These are phyloP conservation scores for Leishmania braziliensis DNA, from an alignment of 208 protist species.

Conservation along the genomic window DNA sequence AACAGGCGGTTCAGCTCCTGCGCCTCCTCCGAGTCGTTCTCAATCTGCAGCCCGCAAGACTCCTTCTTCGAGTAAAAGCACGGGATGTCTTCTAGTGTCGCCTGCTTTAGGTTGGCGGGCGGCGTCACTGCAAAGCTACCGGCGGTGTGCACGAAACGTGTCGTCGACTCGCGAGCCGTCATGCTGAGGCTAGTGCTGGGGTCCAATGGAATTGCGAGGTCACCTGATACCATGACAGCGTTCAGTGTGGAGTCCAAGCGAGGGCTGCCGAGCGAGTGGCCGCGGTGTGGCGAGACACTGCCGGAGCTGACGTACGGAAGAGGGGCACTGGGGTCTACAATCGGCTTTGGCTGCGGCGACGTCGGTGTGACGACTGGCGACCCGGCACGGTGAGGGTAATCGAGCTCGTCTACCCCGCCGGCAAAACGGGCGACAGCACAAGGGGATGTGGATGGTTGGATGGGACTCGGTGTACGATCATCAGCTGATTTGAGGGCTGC, in stretches of 20 bases:
- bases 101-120: conserved; percentile 58
- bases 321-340: conserved; percentile 73
- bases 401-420: conserved; percentile 77
- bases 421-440: conserved; percentile 36
- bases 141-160: conserved; percentile 55
- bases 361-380: conserved; percentile 42
- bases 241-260: conserved; percentile 38
- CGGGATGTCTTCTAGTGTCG: conserved; percentile 71
- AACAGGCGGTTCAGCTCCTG: conserved; percentile 57
- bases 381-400: conserved; percentile 57
- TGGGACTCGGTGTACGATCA: conserved; percentile 62
- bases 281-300: conserved; percentile 33
- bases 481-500: not conserved
- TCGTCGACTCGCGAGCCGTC: conserved; percentile 30
- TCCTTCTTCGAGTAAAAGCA: conserved; percentile 72
- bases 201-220: conserved; percentile 38
- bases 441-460: conserved; percentile 19
- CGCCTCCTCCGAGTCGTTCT: conserved; percentile 37
- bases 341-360: conserved; percentile 43
- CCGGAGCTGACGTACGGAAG: conserved; percentile 47
- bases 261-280: conserved; percentile 34
- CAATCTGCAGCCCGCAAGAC: conserved; percentile 48
- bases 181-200: conserved; percentile 25
- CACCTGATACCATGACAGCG: conserved; percentile 42
- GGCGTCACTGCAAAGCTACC: conserved; percentile 56